Evolutionary conservation across 2,329 filamentous ascomycete species (phyloP), one percentile per base, ranked within the genome.

Genomic region (Chaetomium olivaceum): DNA sequence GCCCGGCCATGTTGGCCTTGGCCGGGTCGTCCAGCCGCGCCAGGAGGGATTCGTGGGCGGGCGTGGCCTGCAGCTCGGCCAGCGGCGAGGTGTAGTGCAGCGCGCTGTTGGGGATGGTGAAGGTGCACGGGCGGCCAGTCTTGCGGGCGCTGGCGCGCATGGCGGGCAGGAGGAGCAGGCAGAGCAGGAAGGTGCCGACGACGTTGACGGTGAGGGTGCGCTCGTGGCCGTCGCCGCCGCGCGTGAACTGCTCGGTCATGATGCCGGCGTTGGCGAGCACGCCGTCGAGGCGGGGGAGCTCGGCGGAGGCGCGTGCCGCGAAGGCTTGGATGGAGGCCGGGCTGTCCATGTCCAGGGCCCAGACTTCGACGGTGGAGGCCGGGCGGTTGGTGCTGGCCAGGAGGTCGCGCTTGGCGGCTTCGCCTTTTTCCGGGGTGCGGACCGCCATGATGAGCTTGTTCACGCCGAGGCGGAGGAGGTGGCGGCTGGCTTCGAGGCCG

Each of bases 311-410:
- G 4, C 36, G 36, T 16, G 43, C 64, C 21, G 75, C 78, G 66
- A 83, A 83, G 3, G 72, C 71, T 63, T 75, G 72, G 54, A 83
- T 74, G 0, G 80, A 82, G 0, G 73, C 73, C 64, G 79, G 79
- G 16, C 69, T 75, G 1, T 68, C 68, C 67, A 83, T 77, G 70
- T 83, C 80, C 1, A 84, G 70, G 9, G 71, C 36, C 80, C 81
- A 83, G 5, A 83, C 80, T 52, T 70, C 67, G 23, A 70, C 31
- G 16, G 56, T 56, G 1, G 51, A 48, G 8, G 61, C 1, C 0
- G n/a, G 23, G 27, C 65, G 64, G 23, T 27, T 23, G 4, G 65
- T 69, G n/a, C 60, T 58, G n/a, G 23, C 5, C 50, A 68, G 62
- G 48, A 77, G 64, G 12, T 66, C 61, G 0, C 73, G 61, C 16